Evolutionary conservation across 2,329 filamentous ascomycete species (phyloP).

Genomic region (Colletotrichum spinosum): DNA sequence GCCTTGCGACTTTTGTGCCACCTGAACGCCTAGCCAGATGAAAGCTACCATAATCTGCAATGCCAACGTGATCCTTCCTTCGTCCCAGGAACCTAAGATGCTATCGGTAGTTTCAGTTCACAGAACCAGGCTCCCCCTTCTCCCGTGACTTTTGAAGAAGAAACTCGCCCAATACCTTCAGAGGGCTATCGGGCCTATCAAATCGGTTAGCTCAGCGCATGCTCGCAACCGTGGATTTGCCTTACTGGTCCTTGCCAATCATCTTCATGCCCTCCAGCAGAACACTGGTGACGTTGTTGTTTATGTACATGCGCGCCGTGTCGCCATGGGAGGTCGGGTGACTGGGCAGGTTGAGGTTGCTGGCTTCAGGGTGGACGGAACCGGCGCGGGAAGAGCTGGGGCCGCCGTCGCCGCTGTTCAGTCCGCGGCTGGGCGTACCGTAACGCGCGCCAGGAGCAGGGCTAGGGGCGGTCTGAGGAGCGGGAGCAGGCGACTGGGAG

Average conservation of each 20-base stretch:
- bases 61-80: too few species aligned
- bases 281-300: slow-evolving; percentile 75
- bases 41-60: slow-evolving; percentile 6
- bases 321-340: slow-evolving; percentile 75
- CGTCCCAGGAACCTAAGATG: not conserved
- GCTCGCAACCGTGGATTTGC: slow-evolving; percentile 38
- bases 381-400: slow-evolving; percentile 66
- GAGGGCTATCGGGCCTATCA: slow-evolving; percentile 71
- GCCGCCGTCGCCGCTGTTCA: slow-evolving; percentile 50
- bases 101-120: not conserved
- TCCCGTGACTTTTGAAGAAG: slow-evolving; percentile 70
- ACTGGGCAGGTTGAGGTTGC: slow-evolving; percentile 63
- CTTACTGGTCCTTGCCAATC: slow-evolving; percentile 77
- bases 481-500: slow-evolving; percentile 53
- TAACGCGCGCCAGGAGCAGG: slow-evolving; percentile 55
- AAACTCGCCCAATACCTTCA: slow-evolving; percentile 77
- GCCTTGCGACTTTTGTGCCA: slow-evolving; percentile 12
- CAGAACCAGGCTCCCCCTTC: slow-evolving; percentile 9
- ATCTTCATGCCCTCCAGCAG: slow-evolving; percentile 81
- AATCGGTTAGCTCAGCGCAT: slow-evolving; percentile 7
- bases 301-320: slow-evolving; percentile 77
- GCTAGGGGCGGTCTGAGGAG: slow-evolving; percentile 50
- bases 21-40: slow-evolving; percentile 28
- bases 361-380: slow-evolving; percentile 66
- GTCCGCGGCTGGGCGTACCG: slow-evolving; percentile 58